phyloP scores from a whole-genome alignment of 148 eudicot species.

The Gaultheria prostrata region DNA sequence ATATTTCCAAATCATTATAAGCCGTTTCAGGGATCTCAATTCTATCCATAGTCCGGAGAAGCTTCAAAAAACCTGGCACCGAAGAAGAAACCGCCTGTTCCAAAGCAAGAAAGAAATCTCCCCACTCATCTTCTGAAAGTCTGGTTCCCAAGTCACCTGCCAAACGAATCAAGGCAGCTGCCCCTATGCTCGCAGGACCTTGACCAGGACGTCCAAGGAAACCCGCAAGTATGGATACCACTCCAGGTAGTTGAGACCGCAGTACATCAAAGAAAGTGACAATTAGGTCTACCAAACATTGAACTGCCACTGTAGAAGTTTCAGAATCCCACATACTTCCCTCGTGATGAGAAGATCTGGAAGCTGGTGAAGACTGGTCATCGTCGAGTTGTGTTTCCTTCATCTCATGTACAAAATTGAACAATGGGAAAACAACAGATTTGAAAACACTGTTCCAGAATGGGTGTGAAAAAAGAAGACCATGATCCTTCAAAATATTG shows the following conservation, averaged over 20 bases:
- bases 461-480: slow-evolving; percentile 71
- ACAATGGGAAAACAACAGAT: slow-evolving; percentile 76
- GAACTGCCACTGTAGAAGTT: slow-evolving; percentile 67
- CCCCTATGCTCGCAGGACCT: slow-evolving; percentile 68
- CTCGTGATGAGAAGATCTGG: slow-evolving; percentile 31
- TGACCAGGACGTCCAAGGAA: slow-evolving; percentile 63
- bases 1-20: slow-evolving; percentile 44
- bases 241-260: slow-evolving; percentile 59
- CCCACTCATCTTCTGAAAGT: slow-evolving; percentile 90
- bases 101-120: slow-evolving; percentile 61
- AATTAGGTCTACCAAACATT: slow-evolving; percentile 73
- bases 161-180: slow-evolving; percentile 74
- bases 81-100: slow-evolving; percentile 69
- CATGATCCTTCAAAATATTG: slow-evolving; percentile 98
- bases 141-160: slow-evolving; percentile 57
- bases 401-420: slow-evolving; percentile 40
- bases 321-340: slow-evolving; percentile 76
- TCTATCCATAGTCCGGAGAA: slow-evolving; percentile 63
- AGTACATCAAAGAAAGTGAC: slow-evolving; percentile 57
- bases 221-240: slow-evolving; percentile 56
- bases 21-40: slow-evolving; percentile 53
- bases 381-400: slow-evolving; percentile 33
- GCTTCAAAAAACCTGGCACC: slow-evolving; percentile 61
- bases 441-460: slow-evolving; percentile 76
- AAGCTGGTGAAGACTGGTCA: slow-evolving; percentile 32